Evolutionary conservation across 2,329 filamentous ascomycete genomes (phyloP), one percentile per base, ranked within the genome.

Genomic region (Verticillium zaregamsianum): DNA sequence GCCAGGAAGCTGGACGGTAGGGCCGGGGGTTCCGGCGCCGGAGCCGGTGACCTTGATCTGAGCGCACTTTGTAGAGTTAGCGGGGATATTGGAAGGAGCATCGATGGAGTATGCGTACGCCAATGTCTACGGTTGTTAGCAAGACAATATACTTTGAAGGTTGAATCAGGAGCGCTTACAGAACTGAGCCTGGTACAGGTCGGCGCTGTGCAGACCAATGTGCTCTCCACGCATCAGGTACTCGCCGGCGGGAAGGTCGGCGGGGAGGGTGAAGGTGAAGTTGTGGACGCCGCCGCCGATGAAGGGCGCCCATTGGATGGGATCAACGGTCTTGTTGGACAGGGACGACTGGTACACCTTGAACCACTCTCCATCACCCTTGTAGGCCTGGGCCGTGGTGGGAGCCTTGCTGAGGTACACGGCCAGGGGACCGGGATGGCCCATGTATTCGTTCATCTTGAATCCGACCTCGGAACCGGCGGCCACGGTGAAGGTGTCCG

Each of bases 341-440:
- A 69, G 72, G 59, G 69, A 68, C 58, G 74, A 66, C 61, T 71
- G 66, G 66, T 73, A 75, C 12, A 74, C 68, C 70, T 75, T 75
- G 71, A 74, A 75, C 73, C 73, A 75, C 63, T 73, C 71, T 1
- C 73, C 71, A 23, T 68, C 70, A 15, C 73, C 74, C 45, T 72
- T 67, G 66, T 75, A 73, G 62, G 45, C 25, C 4, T 67, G 67
- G 40, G 68, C 66, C 17, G 63, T 65, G 59, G 72, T 72, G 25
- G 73, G 72, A 0, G 74, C 73, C 69, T 73, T 73, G 67, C 68
- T 72, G 67, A 76, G 65, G 68, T 75, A 76, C 58, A 76, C 74
- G 12, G 70, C 66, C 7, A 77, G 68, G 11, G 77, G 75, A 25
- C 75, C 75, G 17, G 73, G 75, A 68, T 77, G 75, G 15, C 69